phyloP scores from a whole-genome alignment of 352 stramenopile genomes.

The Albugo candida region DNA sequence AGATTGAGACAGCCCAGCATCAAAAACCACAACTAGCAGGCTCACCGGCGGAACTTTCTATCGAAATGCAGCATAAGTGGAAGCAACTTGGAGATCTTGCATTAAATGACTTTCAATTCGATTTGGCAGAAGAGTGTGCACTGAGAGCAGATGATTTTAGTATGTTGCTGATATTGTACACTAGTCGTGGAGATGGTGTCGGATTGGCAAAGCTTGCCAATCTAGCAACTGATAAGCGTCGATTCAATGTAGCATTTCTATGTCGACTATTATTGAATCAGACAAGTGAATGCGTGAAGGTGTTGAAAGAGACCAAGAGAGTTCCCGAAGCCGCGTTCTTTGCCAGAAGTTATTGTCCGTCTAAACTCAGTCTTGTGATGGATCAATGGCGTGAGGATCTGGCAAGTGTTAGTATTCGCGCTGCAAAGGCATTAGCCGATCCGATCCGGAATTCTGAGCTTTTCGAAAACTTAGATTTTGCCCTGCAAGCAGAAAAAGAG shows the following conservation, averaged over 20 bases:
- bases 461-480: conserved; percentile 91
- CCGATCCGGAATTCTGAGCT: conserved; percentile 82
- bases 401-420: conserved; percentile 58
- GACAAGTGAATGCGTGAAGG: conserved; percentile 88
- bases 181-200: conserved; percentile 83
- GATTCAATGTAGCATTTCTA: conserved; percentile 94
- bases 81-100: conserved; percentile 91
- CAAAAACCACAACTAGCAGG: conserved; percentile 34
- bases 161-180: conserved; percentile 93
- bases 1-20: conserved; percentile 9
- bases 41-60: conserved; percentile 70
- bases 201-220: conserved; percentile 83
- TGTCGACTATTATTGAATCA: conserved; percentile 89
- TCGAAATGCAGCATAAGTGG: conserved; percentile 94
- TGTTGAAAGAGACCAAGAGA: conserved; percentile 89
- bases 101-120: conserved; percentile 84
- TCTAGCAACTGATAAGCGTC: conserved; percentile 65
- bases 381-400: conserved; percentile 93
- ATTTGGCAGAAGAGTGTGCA: conserved; percentile 89
- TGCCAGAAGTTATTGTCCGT: conserved; percentile 94
- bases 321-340: conserved; percentile 98
- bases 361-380: conserved; percentile 88
- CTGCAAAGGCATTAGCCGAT: conserved; percentile 88
- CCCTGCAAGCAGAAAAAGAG: conserved; percentile 87
- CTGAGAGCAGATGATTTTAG: conserved; percentile 91